Percentiles rank a stretch among this genome's conserved stretches.
These are phyloP conservation scores for Gleditsia sinensis DNA, from an alignment of 306 rosid genomes.

Conservation along the genomic window DNA sequence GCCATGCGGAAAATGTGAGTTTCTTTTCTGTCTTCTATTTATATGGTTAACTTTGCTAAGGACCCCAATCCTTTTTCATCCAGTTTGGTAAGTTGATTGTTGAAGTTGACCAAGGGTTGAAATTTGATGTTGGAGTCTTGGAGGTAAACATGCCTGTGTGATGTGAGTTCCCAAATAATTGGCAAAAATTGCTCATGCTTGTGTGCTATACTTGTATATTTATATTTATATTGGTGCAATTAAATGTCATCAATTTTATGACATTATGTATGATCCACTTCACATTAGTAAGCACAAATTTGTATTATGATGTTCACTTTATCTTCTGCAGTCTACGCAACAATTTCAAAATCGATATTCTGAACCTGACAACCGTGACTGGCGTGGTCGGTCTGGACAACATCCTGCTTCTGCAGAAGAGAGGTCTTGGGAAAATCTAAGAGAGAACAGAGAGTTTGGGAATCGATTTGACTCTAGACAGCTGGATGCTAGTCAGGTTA, in stretches of 20 bases:
- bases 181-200: neutral
- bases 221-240: neutral
- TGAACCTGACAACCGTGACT: slow-evolving; percentile 90
- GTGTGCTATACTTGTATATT: slow-evolving; percentile 3
- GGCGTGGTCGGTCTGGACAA: slow-evolving; percentile 89
- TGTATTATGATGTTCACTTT: neutral
- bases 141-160: slow-evolving; percentile 3
- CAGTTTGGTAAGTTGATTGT: slow-evolving; percentile 9
- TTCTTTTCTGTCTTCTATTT: slow-evolving; percentile 21
- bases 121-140: neutral
- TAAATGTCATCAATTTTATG: neutral
- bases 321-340: slow-evolving; percentile 53
- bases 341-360: slow-evolving; percentile 69
- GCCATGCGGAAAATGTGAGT: slow-evolving; percentile 72
- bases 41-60: neutral
- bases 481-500: slow-evolving; percentile 55
- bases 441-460: slow-evolving; percentile 70
- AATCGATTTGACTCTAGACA: slow-evolving; percentile 55
- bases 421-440: slow-evolving; percentile 67
- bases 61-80: neutral
- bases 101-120: neutral
- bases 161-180: neutral
- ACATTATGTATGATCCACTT: neutral
- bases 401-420: slow-evolving; percentile 66
- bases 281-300: neutral